These are phyloP conservation scores for Serendipita indica DNA, from an alignment of 768 basidiomycete genomes.

Conservation along the genomic window DNA sequence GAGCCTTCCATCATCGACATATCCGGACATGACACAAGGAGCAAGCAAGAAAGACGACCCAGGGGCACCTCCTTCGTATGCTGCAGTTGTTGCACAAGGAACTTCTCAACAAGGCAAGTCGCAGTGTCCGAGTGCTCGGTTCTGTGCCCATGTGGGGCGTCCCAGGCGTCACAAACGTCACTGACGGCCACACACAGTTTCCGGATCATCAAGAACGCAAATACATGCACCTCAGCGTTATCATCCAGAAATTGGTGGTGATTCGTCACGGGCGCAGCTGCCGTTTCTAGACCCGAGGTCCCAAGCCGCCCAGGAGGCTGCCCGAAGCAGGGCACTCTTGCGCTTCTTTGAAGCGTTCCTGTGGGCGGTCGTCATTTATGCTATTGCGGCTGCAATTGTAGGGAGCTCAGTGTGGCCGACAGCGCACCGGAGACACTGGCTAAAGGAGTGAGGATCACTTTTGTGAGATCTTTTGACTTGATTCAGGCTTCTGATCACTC, in stretches of 20 bases:
- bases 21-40: neutral
- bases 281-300: constrained; percentile 33
- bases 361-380: constrained; percentile 26
- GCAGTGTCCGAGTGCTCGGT: too few species aligned
- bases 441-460: constrained; percentile 2
- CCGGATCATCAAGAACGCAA: too few species aligned
- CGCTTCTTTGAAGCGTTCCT: constrained; percentile 30
- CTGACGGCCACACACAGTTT: too few species aligned
- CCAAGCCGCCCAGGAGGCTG: constrained; percentile 25
- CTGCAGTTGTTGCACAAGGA: neutral
- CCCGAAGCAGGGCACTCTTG: constrained; percentile 27
- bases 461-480: too few species aligned
- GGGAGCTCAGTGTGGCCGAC: constrained; percentile 17
- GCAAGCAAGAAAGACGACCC: neutral
- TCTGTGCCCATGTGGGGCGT: too few species aligned
- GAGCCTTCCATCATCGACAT: neutral
- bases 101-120: neutral
- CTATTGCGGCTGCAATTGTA: constrained; percentile 20
- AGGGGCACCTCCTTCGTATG: constrained; percentile 5
- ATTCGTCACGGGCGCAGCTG: too few species aligned
- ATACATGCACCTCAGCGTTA: too few species aligned
- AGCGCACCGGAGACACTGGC: constrained; percentile 15
- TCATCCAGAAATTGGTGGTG: too few species aligned
- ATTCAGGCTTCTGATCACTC: neutral
- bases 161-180: too few species aligned